These are phyloP conservation scores for Gamsiella multidivaricata DNA, from an alignment of 192 early-diverging fungal genomes.

Conservation along the genomic window DNA sequence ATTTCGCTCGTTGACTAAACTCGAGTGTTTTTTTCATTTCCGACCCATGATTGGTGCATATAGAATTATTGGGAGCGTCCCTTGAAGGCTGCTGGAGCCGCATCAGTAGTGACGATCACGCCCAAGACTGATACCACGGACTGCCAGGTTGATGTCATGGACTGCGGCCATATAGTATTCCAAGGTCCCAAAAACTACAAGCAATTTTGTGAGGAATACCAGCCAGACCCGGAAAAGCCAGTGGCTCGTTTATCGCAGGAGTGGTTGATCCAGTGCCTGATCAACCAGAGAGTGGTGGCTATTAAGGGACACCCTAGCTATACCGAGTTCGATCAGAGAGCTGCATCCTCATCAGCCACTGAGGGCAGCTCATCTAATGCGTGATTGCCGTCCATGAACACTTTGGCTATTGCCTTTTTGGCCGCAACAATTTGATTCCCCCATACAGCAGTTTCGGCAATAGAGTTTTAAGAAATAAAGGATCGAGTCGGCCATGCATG, in stretches of 20 bases:
- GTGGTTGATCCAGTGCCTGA: slow-evolving; percentile 42
- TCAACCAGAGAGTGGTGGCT: slow-evolving; percentile 35
- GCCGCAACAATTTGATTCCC: no score
- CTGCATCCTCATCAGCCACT: neutral
- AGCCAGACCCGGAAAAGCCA: neutral
- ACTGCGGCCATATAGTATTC: slow-evolving; percentile 36
- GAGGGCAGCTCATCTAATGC: neutral
- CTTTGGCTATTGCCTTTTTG: no score
- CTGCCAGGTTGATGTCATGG: no score
- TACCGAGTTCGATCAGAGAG: neutral
- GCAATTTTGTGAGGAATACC: neutral
- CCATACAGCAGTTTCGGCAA: neutral
- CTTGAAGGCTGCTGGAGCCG: slow-evolving; percentile 30
- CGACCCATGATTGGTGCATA: neutral
- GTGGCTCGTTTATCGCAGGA: slow-evolving; percentile 16
- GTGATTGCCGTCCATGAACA: no score
- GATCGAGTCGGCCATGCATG: no score
- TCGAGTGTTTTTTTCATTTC: neutral
- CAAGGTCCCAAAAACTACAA: neutral
- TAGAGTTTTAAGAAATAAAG: neutral
- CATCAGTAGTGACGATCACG: slow-evolving; percentile 10
- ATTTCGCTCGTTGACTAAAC: neutral
- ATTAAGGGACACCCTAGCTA: slow-evolving; percentile 27
- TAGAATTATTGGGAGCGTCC: slow-evolving; percentile 6
- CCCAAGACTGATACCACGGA: slow-evolving; percentile 9